Base-by-base conservation (phyloP, 2,329 filamentous ascomycete genomes). In the Paramyrothecium roridum region DNA sequence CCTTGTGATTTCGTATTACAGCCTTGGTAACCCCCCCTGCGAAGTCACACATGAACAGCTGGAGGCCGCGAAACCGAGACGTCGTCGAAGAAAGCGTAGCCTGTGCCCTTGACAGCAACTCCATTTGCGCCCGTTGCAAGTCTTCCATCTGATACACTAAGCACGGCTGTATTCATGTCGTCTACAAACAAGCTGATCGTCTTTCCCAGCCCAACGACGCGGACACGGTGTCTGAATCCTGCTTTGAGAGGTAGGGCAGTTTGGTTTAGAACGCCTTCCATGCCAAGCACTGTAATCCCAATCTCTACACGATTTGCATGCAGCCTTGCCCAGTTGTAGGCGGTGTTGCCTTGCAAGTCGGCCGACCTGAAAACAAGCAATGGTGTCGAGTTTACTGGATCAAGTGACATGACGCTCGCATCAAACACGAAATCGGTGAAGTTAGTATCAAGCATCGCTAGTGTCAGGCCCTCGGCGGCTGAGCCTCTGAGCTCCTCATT, bases 361-460 rank as follows among this genome's bases (percentile, higher is more conserved):
- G 46, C 13, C 3, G 46, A 7, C 13, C 46, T 21, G 46, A 48
- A 48, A 4, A 48, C 20, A 20, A 43, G 37, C 13, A 19, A 6
- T 16, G 37, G 37, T 6, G n/a, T 13, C 13, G 37, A 43, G n/a
- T 16, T 43, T 13, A 19, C 7, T 17, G n/a, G n/a, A 13, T 43
- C 37, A 19, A 19, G n/a, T 19, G 37, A 43, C 34, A 26, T 46
- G 11, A 59, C 34, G 16, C 52, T 53, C 17, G 55, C 55, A 20
- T 59, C 57, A 26, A 52, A 59, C n/a, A 46, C 47, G 40, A 59
- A 55, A n/a, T 59, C 50, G 22, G 52, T 17, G 46, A 59, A 59
- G 22, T 59, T 57, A 46, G 57, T 59, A 43, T 59, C 57, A 48
- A 59, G 52, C 3, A 59, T 43, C 2, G 52, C 55, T 1, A 22